These are phyloP conservation scores for Betula pendula DNA, from an alignment of 306 rosid species.

Conservation along the genomic window DNA sequence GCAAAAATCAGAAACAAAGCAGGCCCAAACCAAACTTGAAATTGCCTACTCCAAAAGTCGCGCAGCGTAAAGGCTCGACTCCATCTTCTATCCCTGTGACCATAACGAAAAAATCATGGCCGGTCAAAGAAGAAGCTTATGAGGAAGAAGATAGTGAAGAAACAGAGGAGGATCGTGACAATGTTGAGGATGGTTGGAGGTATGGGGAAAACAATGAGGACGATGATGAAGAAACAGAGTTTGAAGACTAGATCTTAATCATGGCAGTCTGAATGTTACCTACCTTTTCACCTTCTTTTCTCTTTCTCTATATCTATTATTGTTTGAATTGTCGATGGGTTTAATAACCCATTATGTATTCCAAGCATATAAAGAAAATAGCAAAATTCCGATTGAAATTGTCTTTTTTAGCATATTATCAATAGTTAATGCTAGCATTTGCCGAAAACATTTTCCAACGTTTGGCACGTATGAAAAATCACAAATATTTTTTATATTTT, in stretches of 20 bases:
- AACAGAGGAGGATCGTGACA: slow-evolving; percentile 94
- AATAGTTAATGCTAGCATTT: too few relatives aligned
- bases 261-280: neutral
- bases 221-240: slow-evolving; percentile 94
- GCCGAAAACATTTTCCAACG: too few relatives aligned
- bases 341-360: neutral
- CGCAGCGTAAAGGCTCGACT: slow-evolving; percentile 60
- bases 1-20: slow-evolving; percentile 71
- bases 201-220: slow-evolving; percentile 71
- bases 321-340: slow-evolving; percentile 3
- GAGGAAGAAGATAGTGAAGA: slow-evolving; percentile 96
- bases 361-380: neutral
- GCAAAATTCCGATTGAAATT: neutral
- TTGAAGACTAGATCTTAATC: slow-evolving; percentile 59
- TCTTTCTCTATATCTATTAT: neutral
- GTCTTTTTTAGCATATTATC: neutral
- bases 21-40: slow-evolving; percentile 68
- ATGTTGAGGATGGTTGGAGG: slow-evolving; percentile 92
- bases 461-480: too few relatives aligned
- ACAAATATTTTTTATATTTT: too few relatives aligned
- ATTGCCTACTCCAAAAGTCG: slow-evolving; percentile 63
- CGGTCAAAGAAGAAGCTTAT: slow-evolving; percentile 61
- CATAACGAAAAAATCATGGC: slow-evolving; percentile 71
- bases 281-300: neutral
- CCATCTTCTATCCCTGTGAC: slow-evolving; percentile 48